Base-by-base conservation (phyloP, 306 rosid genomes). In the Glycine soja region DNA sequence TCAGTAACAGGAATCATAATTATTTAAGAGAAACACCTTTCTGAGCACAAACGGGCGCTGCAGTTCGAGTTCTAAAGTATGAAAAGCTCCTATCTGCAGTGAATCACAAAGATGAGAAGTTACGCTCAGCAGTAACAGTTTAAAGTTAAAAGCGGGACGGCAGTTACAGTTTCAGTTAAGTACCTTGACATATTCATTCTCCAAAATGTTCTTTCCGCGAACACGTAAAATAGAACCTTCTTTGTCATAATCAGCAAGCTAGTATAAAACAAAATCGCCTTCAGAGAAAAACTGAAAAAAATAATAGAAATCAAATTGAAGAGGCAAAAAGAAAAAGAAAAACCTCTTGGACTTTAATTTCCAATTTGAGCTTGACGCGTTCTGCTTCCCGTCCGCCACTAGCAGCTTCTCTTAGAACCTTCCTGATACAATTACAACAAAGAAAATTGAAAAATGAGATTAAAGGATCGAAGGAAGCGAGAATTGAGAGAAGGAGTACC, bases 111-210 rank as follows among this genome's bases (percentile, higher is more conserved):
- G 15, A 74, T 52, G 16, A 86, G 18, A 82, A 81, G 18, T 75
- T 50, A 3, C 78, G 81, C 38, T 42, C 3, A 46, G 58, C 38
- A 86, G 24, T 7, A 12, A 14, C 36, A 56, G 0, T 70, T 51
- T 1, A 5, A 32, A 54, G 48, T 18, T 70, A 66, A 72, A 71
- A 48, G 43, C 32, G 59, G 45, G 18, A 80, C 14, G 3, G 47
- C 48, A 34, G 64, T 48, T 15, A 47, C 63, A 63, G 67, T 50
- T 18, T 15, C 73, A 48, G 72, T 52, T 57, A 77, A 53, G n/a
- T 87, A 92, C 99, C 99, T 95, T 95, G 52, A 95, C 99, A 82
- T 93, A 30, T 70, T 95, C 97, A 78, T 95, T 95, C 91, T 91
- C 97, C 24, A 92, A 46, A 65, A 90, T 83, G 77, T 95, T 95